Conservation (phyloP, 805 yeast species). For the Cephaloascus fragrans region DNA sequence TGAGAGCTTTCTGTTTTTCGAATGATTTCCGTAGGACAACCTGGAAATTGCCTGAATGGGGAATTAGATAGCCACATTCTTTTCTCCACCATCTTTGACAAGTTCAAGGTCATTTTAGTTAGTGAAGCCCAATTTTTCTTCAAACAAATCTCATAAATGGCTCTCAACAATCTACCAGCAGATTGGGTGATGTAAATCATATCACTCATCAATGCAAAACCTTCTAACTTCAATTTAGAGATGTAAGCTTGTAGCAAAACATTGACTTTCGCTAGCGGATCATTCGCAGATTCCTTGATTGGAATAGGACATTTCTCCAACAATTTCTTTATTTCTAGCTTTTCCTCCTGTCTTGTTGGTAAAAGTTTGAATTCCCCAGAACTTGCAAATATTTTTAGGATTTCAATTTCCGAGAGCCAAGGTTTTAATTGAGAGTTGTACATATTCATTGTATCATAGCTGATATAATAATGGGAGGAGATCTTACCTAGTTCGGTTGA, state of each 20-base stretch:
- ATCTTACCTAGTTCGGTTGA: slow-evolving; percentile 67
- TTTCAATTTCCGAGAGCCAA: slow-evolving; percentile 58
- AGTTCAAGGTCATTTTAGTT: slow-evolving; percentile 44
- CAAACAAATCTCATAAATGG: slow-evolving; percentile 70
- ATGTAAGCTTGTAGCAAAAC: slow-evolving; percentile 79
- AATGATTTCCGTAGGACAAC: slow-evolving; percentile 64
- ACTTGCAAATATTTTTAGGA: slow-evolving; percentile 65
- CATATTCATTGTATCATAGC: slow-evolving; percentile 58
- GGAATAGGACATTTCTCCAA: slow-evolving; percentile 80
- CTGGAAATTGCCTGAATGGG: slow-evolving; percentile 75
- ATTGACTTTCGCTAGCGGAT: slow-evolving; percentile 70
- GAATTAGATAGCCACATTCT: slow-evolving; percentile 80
- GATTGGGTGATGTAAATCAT: slow-evolving; percentile 90
- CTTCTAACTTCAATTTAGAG: slow-evolving; percentile 67
- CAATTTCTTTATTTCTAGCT: slow-evolving; percentile 57
- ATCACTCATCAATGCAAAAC: slow-evolving; percentile 87
- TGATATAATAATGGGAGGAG: slow-evolving; percentile 80
- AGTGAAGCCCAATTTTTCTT: slow-evolving; percentile 63
- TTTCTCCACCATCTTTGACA: slow-evolving; percentile 73
- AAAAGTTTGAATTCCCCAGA: slow-evolving; percentile 82
- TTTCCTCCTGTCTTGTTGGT: slow-evolving; percentile 83
- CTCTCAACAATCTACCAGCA: slow-evolving; percentile 81
- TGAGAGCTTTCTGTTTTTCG: slow-evolving; percentile 69
- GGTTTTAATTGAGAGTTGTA: slow-evolving; percentile 59
- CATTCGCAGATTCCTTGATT: slow-evolving; percentile 58